Conservation (phyloP, 1,139 yeast species). For the Geotrichum histeridarum region DNA sequence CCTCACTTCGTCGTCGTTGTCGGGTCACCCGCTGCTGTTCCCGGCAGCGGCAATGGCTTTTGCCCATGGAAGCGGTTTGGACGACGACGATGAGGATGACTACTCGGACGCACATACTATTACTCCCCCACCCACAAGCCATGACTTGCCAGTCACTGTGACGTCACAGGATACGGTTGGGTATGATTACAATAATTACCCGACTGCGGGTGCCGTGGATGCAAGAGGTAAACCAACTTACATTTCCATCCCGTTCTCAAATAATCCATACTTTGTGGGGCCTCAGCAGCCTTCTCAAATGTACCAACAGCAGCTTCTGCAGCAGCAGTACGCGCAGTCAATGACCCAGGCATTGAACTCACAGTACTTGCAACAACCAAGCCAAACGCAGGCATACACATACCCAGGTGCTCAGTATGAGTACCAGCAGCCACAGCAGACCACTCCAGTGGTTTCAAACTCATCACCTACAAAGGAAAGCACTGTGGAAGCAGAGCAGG, state of each 20-base stretch:
- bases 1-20: background rate
- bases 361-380: constrained; percentile 5
- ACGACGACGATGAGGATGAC: constrained; percentile 23
- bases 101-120: background rate
- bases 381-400: background rate
- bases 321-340: constrained; percentile 2
- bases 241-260: constrained; percentile 1
- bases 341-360: constrained; percentile 4
- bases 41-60: background rate
- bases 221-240: background rate
- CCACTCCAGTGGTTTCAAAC: too few species aligned
- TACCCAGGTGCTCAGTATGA: background rate
- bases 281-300: constrained; percentile 3
- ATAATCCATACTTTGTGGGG: background rate
- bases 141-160: background rate
- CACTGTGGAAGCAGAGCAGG: background rate
- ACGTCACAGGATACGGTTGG: too few species aligned
- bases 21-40: background rate
- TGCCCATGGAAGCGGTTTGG: constrained; percentile 24
- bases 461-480: background rate
- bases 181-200: too few species aligned
- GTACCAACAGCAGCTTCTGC: constrained; percentile 1
- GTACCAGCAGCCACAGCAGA: background rate
- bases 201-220: background rate
- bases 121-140: constrained; percentile 9